Conservation (phyloP, 768 basidiomycete species). For the Lentinula edodes region DNA sequence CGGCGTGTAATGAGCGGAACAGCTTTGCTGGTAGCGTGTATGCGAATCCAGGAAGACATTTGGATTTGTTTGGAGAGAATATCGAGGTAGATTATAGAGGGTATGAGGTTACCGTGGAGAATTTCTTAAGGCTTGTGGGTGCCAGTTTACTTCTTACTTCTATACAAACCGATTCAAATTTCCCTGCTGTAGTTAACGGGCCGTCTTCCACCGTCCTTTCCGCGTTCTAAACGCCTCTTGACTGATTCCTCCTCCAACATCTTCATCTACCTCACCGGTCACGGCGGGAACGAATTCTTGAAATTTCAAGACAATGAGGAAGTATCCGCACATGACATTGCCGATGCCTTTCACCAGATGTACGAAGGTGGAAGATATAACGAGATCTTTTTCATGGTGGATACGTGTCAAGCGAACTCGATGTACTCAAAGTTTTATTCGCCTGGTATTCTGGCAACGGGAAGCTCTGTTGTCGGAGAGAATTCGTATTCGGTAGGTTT, state of each 20-base stretch:
- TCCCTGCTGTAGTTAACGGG: slow-evolving; percentile 29
- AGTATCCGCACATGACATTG: slow-evolving; percentile 94
- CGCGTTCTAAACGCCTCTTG: slow-evolving; percentile 87
- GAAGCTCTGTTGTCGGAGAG: slow-evolving; percentile 77
- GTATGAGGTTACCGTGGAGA: slow-evolving; percentile 97
- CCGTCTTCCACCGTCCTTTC: slow-evolving; percentile 76
- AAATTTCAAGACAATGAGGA: slow-evolving; percentile 99
- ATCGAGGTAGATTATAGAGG: slow-evolving; percentile 99
- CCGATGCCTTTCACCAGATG: slow-evolving; percentile 98
- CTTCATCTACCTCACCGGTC: slow-evolving; percentile 98
- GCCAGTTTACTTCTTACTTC: slow-evolving; percentile 39
- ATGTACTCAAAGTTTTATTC: slow-evolving; percentile 94
- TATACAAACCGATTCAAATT: background rate
- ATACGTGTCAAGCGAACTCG: slow-evolving; percentile 96
- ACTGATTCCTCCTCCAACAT: slow-evolving; percentile 89
- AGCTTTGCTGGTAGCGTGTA: slow-evolving; percentile 90
- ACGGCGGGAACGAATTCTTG: slow-evolving; percentile 96
- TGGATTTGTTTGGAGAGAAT: slow-evolving; percentile 93
- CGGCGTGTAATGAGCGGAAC: slow-evolving; percentile 90
- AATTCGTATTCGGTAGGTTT: slow-evolving; percentile 76
- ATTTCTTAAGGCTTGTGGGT: slow-evolving; percentile 68
- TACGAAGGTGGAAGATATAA: slow-evolving; percentile 95
- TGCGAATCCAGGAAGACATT: slow-evolving; percentile 71
- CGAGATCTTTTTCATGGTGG: slow-evolving; percentile 96
- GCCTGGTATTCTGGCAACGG: slow-evolving; percentile 88